Conservation (phyloP, 371 early-diverging fungal genomes). For the Mucor ambiguus region DNA sequence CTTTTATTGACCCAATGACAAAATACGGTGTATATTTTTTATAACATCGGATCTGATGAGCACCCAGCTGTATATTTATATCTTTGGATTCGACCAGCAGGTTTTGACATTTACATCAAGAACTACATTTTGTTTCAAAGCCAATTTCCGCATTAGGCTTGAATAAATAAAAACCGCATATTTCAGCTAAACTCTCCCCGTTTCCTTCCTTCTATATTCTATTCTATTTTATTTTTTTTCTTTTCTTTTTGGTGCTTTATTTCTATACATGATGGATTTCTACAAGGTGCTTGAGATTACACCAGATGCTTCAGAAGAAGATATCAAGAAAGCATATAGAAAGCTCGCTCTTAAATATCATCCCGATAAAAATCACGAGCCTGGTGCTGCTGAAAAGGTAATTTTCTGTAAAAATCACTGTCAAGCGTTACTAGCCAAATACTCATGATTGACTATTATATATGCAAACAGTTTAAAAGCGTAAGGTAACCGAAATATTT, state of each 20-base stretch:
- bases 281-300: slow-evolving; percentile 90
- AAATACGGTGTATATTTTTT: not conserved
- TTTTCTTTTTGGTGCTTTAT: not conserved
- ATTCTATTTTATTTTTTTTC: not conserved
- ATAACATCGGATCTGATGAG: not conserved
- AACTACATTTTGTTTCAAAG: not conserved
- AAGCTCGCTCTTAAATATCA: slow-evolving; percentile 82
- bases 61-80: not conserved
- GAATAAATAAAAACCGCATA: not conserved
- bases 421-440: slow-evolving; percentile 48
- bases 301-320: slow-evolving; percentile 73
- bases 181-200: not conserved
- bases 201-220: not conserved
- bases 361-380: slow-evolving; percentile 75
- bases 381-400: slow-evolving; percentile 30
- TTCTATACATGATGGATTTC: slow-evolving; percentile 58
- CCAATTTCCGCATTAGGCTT: not conserved
- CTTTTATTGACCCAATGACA: not conserved
- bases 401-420: not conserved
- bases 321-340: slow-evolving; percentile 94
- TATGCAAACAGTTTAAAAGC: slow-evolving; percentile 15
- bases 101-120: not conserved
- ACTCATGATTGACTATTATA: not conserved
- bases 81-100: not conserved
- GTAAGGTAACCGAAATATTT: slow-evolving; percentile 12